Evolutionary conservation across 1,284 basidiomycete genomes (phyloP).

Genomic region (Austroboletus rostrupii): DNA sequence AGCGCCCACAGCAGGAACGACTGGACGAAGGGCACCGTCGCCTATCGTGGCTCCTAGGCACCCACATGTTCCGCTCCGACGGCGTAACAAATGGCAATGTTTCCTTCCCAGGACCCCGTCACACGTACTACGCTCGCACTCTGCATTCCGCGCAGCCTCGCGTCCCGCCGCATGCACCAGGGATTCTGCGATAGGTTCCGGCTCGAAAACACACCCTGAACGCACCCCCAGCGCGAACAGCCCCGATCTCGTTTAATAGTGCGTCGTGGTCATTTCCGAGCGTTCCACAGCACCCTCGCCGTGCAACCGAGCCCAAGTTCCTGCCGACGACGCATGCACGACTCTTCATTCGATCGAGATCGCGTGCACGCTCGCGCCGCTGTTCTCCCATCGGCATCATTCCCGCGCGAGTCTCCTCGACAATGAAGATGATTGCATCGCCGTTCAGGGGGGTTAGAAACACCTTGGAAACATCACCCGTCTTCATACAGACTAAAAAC

Average conservation of each 20-base stretch:
- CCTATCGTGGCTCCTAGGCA: neutral
- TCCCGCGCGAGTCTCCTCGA: slow-evolving; percentile 9
- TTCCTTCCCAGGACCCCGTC: slow-evolving; percentile 12
- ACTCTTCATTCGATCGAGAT: slow-evolving; percentile 7
- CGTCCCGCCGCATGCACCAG: slow-evolving; percentile 8
- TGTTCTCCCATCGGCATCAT: slow-evolving; percentile 5
- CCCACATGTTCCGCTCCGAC: slow-evolving; percentile 24
- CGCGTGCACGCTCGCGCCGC: slow-evolving; percentile 8
- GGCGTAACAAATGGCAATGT: slow-evolving; percentile 11
- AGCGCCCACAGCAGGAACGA: slow-evolving; percentile 12
- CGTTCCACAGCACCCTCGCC: slow-evolving; percentile 4
- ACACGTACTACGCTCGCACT: slow-evolving; percentile 6
- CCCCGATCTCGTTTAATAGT: slow-evolving; percentile 6
- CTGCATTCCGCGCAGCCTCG: slow-evolving; percentile 20
- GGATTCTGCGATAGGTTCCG: slow-evolving; percentile 18
- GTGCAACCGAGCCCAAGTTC: slow-evolving; percentile 3
- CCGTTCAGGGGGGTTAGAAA: slow-evolving; percentile 7
- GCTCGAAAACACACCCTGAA: slow-evolving; percentile 25
- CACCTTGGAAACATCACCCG: slow-evolving; percentile 6
- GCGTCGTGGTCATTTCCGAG: slow-evolving; percentile 21
- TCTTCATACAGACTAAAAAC: neutral
- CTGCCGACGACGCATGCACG: slow-evolving; percentile 10
- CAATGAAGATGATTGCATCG: slow-evolving; percentile 4
- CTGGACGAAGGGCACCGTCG: slow-evolving; percentile 11
- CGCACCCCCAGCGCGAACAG: slow-evolving; percentile 14